Evolutionary conservation across 2,329 filamentous ascomycete species (phyloP).

Genomic region (Cercospora berteroae): DNA sequence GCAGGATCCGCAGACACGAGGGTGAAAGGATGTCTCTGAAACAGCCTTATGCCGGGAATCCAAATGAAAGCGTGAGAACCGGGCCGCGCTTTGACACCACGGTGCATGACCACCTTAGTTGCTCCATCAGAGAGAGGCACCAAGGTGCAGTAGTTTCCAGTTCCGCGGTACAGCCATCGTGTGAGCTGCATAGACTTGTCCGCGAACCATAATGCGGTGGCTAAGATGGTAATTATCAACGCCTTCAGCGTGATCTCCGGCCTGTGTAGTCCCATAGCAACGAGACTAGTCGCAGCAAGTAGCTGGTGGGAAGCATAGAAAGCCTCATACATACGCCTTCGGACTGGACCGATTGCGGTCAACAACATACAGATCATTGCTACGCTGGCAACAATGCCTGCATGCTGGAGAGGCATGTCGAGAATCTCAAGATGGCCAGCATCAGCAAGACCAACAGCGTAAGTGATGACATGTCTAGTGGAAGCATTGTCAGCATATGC

Average conservation of each 20-base stretch:
- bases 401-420: constrained; percentile 18
- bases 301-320: constrained; percentile 28
- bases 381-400: constrained; percentile 25
- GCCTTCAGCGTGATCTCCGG: constrained; percentile 23
- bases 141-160: constrained; percentile 23
- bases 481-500: not conserved
- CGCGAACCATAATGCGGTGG: constrained; percentile 21
- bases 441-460: constrained; percentile 19
- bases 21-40: constrained; percentile 30
- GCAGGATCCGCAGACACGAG: constrained; percentile 20
- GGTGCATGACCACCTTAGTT: constrained; percentile 23
- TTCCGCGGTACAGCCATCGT: constrained; percentile 24
- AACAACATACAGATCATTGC: constrained; percentile 27
- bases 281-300: constrained; percentile 22
- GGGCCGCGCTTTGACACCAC: constrained; percentile 18
- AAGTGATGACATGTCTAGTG: constrained; percentile 12
- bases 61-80: constrained; percentile 30
- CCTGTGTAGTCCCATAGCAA: constrained; percentile 28
- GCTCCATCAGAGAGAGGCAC: constrained; percentile 23
- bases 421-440: constrained; percentile 18
- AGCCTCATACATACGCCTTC: constrained; percentile 28
- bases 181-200: constrained; percentile 24
- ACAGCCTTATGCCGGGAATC: constrained; percentile 22
- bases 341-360: constrained; percentile 25
- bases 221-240: constrained; percentile 25